Percentiles rank a stretch among this genome's conserved stretches.
Conservation (phyloP, 192 early-diverging fungal genomes). For the Diversispora epigaea region DNA sequence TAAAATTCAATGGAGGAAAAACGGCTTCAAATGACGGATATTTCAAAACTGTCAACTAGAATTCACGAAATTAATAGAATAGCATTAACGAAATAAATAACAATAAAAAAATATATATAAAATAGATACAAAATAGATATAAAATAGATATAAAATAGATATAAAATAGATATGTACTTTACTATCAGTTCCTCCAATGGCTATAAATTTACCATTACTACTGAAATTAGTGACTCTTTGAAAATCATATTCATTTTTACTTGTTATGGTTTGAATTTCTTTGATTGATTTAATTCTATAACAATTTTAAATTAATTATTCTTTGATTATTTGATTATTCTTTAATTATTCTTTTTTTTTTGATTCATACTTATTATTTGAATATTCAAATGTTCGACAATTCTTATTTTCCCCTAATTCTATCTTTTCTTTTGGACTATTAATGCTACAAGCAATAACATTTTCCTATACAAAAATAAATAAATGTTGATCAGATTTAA, state of each 20-base stretch:
- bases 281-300: conserved; percentile 42
- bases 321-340: background rate
- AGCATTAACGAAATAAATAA: too few species aligned
- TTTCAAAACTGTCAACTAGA: conserved; percentile 48
- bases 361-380: conserved; percentile 45
- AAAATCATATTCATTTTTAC: conserved; percentile 53
- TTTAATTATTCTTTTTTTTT: background rate
- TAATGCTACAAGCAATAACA: conserved; percentile 68
- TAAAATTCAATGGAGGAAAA: conserved; percentile 51
- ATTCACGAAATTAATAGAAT: too few species aligned
- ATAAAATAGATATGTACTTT: conserved; percentile 39
- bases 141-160: too few species aligned
- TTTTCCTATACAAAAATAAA: conserved; percentile 47
- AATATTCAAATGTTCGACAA: conserved; percentile 70
- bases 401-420: conserved; percentile 73
- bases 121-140: too few species aligned
- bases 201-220: conserved; percentile 62
- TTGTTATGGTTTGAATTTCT: conserved; percentile 48
- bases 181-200: conserved; percentile 71
- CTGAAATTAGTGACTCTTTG: conserved; percentile 67
- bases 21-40: conserved; percentile 60
- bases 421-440: conserved; percentile 61
- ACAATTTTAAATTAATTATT: background rate
- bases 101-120: too few species aligned
- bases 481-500: background rate